Conservation (phyloP, 2,329 filamentous ascomycete genomes). For the Colletotrichum higginsianum region DNA sequence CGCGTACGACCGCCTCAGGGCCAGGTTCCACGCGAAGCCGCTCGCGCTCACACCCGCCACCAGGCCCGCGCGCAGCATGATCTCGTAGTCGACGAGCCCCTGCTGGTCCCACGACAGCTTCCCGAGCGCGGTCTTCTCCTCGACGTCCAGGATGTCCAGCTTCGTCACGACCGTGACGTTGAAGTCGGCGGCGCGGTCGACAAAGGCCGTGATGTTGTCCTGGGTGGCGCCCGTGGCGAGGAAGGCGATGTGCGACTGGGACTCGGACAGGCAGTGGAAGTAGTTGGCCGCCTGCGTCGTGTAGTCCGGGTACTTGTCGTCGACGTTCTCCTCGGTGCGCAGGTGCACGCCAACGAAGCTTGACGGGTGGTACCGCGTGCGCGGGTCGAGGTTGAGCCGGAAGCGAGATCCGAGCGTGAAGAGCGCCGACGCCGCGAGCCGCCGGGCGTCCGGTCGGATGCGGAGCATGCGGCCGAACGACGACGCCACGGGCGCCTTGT, state of each 20-base stretch:
- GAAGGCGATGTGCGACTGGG: slow-evolving; percentile 55
- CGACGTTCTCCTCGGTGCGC: slow-evolving; percentile 52
- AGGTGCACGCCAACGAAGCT: slow-evolving; percentile 54
- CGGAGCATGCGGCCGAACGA: slow-evolving; percentile 59
- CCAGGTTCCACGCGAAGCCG: slow-evolving; percentile 63
- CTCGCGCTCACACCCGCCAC: slow-evolving; percentile 62
- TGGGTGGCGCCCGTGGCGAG: slow-evolving; percentile 58
- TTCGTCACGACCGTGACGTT: slow-evolving; percentile 59
- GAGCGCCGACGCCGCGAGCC: slow-evolving; percentile 53
- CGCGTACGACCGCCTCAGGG: slow-evolving; percentile 54
- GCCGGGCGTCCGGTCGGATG: slow-evolving; percentile 51
- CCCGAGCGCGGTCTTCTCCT: slow-evolving; percentile 53
- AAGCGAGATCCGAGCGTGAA: slow-evolving; percentile 51
- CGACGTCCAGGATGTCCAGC: slow-evolving; percentile 56
- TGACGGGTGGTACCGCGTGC: slow-evolving; percentile 43
- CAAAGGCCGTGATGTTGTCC: slow-evolving; percentile 54
- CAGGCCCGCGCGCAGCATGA: slow-evolving; percentile 59
- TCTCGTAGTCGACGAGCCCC: slow-evolving; percentile 65
- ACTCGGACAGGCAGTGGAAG: slow-evolving; percentile 48
- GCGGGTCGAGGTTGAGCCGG: slow-evolving; percentile 47
- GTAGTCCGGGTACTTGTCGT: slow-evolving; percentile 50
- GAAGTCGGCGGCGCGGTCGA: slow-evolving; percentile 52
- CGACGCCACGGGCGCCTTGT: slow-evolving; percentile 48
- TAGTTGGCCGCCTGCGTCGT: slow-evolving; percentile 51
- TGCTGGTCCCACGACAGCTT: slow-evolving; percentile 64